phyloP scores from a whole-genome alignment of 1,139 yeast genomes.

The Taiozyma sp. region DNA sequence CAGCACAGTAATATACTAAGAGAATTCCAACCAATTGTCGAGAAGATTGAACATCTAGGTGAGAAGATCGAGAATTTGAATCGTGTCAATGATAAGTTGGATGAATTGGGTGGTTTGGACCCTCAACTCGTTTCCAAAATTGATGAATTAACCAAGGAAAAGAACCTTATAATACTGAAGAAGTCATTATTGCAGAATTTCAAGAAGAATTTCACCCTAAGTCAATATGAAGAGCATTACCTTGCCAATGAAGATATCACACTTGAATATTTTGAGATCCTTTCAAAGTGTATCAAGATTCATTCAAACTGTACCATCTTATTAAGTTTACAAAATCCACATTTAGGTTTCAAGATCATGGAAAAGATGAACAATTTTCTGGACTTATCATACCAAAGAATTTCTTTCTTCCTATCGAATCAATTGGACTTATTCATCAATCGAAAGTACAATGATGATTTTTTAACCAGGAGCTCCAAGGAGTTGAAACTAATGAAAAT shows the following conservation, averaged over 20 bases:
- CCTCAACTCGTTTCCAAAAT: constrained; percentile 32
- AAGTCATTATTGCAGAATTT: constrained; percentile 52
- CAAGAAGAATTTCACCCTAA: constrained; percentile 59
- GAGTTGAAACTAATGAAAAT: constrained; percentile 32
- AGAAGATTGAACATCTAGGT: constrained; percentile 27
- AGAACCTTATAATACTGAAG: constrained; percentile 41
- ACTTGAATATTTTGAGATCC: constrained; percentile 54
- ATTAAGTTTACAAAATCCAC: constrained; percentile 63
- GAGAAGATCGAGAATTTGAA: constrained; percentile 30
- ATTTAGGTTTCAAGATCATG: constrained; percentile 67
- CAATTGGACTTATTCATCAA: constrained; percentile 19
- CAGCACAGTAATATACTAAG: constrained; percentile 53
- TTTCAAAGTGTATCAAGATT: constrained; percentile 58
- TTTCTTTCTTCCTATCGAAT: constrained; percentile 30
- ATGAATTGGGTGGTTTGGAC: constrained; percentile 20
- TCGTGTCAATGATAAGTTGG: constrained; percentile 22
- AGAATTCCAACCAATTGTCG: constrained; percentile 55
- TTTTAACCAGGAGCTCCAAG: constrained; percentile 20
- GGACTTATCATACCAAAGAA: constrained; percentile 29
- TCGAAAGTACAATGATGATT: constrained; percentile 5
- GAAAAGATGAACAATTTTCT: constrained; percentile 43
- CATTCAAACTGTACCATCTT: constrained; percentile 65
- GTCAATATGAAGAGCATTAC: constrained; percentile 64
- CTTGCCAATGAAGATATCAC: constrained; percentile 41
- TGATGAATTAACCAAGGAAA: constrained; percentile 35